Evolutionary conservation across 495 filamentous ascomycete species (phyloP).

Genomic region (Parachaetomium inaequale): DNA sequence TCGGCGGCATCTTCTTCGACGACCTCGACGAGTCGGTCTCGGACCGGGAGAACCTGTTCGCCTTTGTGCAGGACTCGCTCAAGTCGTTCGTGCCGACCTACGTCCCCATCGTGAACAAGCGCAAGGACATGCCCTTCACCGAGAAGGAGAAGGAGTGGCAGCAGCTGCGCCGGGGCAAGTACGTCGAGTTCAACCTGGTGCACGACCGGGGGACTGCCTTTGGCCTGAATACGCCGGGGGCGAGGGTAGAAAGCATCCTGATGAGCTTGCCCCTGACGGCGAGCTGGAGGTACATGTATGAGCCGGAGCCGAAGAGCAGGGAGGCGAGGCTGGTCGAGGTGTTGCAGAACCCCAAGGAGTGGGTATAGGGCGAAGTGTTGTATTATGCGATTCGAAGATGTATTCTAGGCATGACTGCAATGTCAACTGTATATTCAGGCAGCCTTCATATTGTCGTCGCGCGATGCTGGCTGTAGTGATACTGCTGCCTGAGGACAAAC

Average conservation of each 20-base stretch:
- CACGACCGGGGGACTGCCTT: constrained; percentile 96
- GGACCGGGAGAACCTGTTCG: constrained; percentile 85
- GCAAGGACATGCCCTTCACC: constrained; percentile 89
- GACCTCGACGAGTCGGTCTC: constrained; percentile 78
- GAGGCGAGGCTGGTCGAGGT: constrained; percentile 78
- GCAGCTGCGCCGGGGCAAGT: constrained; percentile 84
- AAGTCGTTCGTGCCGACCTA: constrained; percentile 89
- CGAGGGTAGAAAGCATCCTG: constrained; percentile 90
- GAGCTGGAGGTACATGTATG: constrained; percentile 93
- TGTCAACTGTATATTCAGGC: not conserved
- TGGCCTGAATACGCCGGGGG: constrained; percentile 86
- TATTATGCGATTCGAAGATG: constrained; percentile 10
- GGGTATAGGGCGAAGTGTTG: constrained; percentile 58
- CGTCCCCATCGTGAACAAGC: constrained; percentile 75
- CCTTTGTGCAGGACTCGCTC: constrained; percentile 82
- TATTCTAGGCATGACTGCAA: not conserved
- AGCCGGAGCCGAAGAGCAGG: constrained; percentile 65
- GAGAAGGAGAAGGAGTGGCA: constrained; percentile 91
- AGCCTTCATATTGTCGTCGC: no score
- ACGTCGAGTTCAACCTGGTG: constrained; percentile 98
- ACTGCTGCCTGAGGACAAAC: not conserved
- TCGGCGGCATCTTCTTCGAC: constrained; percentile 99
- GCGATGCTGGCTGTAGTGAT: not conserved
- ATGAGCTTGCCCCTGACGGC: constrained; percentile 96
- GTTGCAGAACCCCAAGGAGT: constrained; percentile 79